Evolutionary conservation across 768 basidiomycete species (phyloP).

Genomic region (Boletus speciosus): DNA sequence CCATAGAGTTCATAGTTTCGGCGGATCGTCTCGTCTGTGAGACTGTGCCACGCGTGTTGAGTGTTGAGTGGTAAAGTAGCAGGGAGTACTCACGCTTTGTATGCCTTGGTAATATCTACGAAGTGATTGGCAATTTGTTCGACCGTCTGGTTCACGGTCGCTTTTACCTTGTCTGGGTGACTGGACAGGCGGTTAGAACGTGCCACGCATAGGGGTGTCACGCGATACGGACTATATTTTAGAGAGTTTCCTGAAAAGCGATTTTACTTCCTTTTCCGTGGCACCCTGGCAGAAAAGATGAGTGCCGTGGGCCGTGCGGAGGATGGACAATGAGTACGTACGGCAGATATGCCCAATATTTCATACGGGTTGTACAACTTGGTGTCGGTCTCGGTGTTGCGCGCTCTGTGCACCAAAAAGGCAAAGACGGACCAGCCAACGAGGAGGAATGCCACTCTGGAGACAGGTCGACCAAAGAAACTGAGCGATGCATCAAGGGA

Average conservation of each 20-base stretch:
- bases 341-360: conserved; percentile 75
- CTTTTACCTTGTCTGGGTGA: conserved; percentile 95
- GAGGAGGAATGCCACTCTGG: conserved; percentile 58
- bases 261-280: conserved; percentile 90
- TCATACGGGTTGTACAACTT: conserved; percentile 92
- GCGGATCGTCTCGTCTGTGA: conserved; percentile 91
- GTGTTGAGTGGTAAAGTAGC: background rate
- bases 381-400: conserved; percentile 51
- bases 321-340: conserved; percentile 8
- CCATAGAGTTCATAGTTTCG: conserved; percentile 87
- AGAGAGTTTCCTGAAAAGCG: conserved; percentile 90
- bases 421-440: conserved; percentile 74
- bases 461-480: background rate
- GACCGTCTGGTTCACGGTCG: conserved; percentile 75
- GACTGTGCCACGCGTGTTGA: conserved; percentile 36
- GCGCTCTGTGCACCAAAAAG: conserved; percentile 63
- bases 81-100: conserved; percentile 69
- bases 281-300: conserved; percentile 42
- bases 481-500: background rate
- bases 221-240: conserved; percentile 62
- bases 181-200: conserved; percentile 38
- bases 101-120: conserved; percentile 94
- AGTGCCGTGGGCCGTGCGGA: background rate
- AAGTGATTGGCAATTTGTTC: conserved; percentile 85
- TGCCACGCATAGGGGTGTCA: background rate